Evolutionary conservation across 257 asterid species (phyloP).

Genomic region (Verbena officinalis): DNA sequence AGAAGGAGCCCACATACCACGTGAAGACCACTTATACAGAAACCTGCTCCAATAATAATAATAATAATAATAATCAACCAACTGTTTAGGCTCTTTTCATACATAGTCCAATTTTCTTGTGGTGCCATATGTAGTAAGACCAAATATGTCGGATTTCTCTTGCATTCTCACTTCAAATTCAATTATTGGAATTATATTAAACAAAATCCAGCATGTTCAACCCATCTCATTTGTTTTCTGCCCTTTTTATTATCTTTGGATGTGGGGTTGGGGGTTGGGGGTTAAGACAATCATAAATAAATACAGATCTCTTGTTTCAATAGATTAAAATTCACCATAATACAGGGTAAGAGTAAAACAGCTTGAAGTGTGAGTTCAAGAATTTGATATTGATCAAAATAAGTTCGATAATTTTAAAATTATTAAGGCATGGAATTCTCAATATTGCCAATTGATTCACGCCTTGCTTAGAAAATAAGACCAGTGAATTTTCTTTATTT

Average conservation of each 20-base stretch:
- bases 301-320: no score
- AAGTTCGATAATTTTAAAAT: no score
- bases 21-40: conserved; percentile 16
- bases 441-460: no score
- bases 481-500: background rate
- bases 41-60: background rate
- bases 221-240: background rate
- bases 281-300: background rate
- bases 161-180: background rate
- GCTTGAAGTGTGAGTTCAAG: no score
- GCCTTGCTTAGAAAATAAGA: no score
- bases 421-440: no score
- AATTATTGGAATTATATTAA: background rate
- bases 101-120: background rate
- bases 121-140: background rate
- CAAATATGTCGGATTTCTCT: conserved; percentile 1
- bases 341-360: no score
- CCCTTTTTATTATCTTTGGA: background rate
- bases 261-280: background rate
- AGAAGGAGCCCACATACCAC: conserved; percentile 23
- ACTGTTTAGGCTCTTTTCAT: background rate
- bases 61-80: conserved; percentile 2
- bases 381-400: no score
- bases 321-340: no score
- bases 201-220: background rate